Percentiles rank a stretch among this genome's conserved stretches.
Conservation (phyloP, 257 asterid species). For the Forsythia suspensa region DNA sequence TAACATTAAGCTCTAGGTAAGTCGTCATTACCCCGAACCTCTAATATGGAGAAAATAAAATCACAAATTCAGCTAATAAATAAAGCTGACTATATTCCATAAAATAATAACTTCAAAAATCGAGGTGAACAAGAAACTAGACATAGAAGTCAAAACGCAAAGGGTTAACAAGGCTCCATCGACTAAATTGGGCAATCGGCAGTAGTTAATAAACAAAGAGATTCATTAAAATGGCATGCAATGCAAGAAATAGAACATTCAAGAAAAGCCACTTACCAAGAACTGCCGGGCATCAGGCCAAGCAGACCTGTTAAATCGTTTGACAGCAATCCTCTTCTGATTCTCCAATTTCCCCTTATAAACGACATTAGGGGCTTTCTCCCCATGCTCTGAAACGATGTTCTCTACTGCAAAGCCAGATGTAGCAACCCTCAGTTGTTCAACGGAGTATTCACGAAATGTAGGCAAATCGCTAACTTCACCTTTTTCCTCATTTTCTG, state of each 20-base stretch:
- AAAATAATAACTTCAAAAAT: background rate
- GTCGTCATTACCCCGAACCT: background rate
- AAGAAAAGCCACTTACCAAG: slow-evolving; percentile 51
- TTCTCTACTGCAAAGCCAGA: slow-evolving; percentile 92
- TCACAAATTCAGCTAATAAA: background rate
- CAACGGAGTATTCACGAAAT: slow-evolving; percentile 81
- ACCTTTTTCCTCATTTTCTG: slow-evolving; percentile 69
- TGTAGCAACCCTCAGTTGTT: slow-evolving; percentile 79
- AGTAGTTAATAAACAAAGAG: slow-evolving; percentile 11
- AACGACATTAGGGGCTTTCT: slow-evolving; percentile 95
- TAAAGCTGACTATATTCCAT: background rate
- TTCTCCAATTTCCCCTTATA: slow-evolving; percentile 86
- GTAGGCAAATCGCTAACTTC: slow-evolving; percentile 74
- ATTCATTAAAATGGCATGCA: background rate
- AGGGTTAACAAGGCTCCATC: background rate
- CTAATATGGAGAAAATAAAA: background rate
- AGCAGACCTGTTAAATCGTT: slow-evolving; percentile 87
- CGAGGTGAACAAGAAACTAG: background rate
- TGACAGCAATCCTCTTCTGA: slow-evolving; percentile 85
- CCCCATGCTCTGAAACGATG: slow-evolving; percentile 95
- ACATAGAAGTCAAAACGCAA: too few species aligned
- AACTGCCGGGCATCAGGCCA: slow-evolving; percentile 91
- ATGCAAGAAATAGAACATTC: background rate
- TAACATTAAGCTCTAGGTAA: background rate
- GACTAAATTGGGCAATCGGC: too few species aligned